These are phyloP conservation scores for Epicoccum nigrum DNA, from an alignment of 2,329 filamentous ascomycete genomes.

Conservation along the genomic window DNA sequence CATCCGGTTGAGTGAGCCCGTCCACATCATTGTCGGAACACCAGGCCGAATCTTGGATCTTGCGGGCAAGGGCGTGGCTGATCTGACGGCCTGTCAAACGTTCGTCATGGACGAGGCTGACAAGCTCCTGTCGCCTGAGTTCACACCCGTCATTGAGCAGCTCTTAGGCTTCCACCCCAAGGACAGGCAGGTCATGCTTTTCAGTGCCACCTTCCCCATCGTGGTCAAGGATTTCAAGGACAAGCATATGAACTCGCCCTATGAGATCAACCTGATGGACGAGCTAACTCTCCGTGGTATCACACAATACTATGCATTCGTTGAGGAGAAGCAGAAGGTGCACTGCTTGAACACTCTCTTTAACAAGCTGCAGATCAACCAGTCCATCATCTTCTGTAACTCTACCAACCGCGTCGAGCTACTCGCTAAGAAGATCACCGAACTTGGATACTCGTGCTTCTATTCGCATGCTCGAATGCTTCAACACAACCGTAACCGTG, in stretches of 20 bases:
- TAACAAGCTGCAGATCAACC: conserved; percentile 98
- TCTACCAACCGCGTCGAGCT: conserved; percentile 98
- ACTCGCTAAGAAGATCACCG: conserved; percentile 98
- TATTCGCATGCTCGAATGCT: conserved; percentile 99
- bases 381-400: conserved; percentile 99
- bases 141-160: conserved; percentile 97
- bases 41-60: conserved; percentile 95
- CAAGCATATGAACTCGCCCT: conserved; percentile 94
- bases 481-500: conserved; percentile 93
- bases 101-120: conserved; percentile 99
- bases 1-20: conserved; percentile 87
- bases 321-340: conserved; percentile 99
- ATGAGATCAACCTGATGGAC: conserved; percentile 99
- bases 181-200: conserved; percentile 98
- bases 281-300: conserved; percentile 97
- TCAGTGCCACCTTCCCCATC: conserved; percentile 95
- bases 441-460: conserved; percentile 98
- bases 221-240: conserved; percentile 98
- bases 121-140: conserved; percentile 94
- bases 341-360: conserved; percentile 99
- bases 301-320: conserved; percentile 98
- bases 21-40: conserved; percentile 97
- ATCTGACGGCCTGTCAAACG: conserved; percentile 93
- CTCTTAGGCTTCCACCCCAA: conserved; percentile 94
- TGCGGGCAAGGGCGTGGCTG: conserved; percentile 93